Evolutionary conservation across 2,329 filamentous ascomycete genomes (phyloP).

Genomic region (Pyrenochaeta sp.): DNA sequence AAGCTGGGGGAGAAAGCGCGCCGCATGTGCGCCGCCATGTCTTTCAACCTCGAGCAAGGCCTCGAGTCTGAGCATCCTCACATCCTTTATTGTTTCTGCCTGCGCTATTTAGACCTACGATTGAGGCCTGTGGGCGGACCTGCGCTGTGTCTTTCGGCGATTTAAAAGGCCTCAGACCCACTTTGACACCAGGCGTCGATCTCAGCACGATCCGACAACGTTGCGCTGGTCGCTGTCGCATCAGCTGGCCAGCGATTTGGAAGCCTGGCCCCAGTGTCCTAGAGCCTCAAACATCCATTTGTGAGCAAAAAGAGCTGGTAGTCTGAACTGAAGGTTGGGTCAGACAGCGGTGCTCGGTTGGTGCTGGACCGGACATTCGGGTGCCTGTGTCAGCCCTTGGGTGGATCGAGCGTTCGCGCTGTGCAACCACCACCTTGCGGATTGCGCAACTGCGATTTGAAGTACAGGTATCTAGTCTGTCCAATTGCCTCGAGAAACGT

Average conservation of each 20-base stretch:
- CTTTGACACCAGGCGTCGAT: not conserved
- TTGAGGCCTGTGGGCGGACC: no score
- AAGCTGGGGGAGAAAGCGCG: not conserved
- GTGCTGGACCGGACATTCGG: slow-evolving; percentile 1
- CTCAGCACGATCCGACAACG: not conserved
- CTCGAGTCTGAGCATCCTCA: not conserved
- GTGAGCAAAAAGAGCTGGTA: not conserved
- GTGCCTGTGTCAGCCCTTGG: slow-evolving; percentile 9
- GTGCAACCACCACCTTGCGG: slow-evolving; percentile 5
- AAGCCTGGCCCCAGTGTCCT: not conserved
- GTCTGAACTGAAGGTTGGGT: not conserved
- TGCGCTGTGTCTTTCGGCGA: not conserved
- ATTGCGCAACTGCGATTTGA: not conserved
- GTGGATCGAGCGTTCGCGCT: slow-evolving; percentile 7
- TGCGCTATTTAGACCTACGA: no score
- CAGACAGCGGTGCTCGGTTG: not conserved
- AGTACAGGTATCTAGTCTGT: not conserved
- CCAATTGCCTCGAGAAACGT: not conserved
- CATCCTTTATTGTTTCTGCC: not conserved
- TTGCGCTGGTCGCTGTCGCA: not conserved
- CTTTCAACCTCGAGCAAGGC: slow-evolving; percentile 2
- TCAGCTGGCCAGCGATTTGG: not conserved
- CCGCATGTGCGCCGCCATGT: not conserved
- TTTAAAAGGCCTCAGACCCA: not conserved
- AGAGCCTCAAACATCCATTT: not conserved